Evolutionary conservation across 2,329 filamentous ascomycete species (phyloP).

Genomic region (Herpotrichia juniperi): DNA sequence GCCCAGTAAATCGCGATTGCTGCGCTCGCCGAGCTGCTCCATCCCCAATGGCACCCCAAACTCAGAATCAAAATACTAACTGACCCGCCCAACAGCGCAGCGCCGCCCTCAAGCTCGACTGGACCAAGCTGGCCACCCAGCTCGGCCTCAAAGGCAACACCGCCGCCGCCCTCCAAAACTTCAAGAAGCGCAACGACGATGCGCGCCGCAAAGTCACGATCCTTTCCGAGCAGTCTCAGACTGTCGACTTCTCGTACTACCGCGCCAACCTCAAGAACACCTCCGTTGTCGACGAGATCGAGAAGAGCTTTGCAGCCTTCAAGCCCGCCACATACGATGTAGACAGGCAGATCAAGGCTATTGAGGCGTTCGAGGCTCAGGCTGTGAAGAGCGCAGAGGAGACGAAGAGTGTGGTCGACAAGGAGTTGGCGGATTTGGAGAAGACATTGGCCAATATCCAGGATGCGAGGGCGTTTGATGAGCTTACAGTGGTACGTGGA

Average conservation of each 20-base stretch:
- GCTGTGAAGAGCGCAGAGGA: constrained; percentile 95
- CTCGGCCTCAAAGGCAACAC: constrained; percentile 97
- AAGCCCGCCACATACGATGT: constrained; percentile 95
- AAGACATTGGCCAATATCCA: constrained; percentile 98
- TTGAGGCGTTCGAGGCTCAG: constrained; percentile 97
- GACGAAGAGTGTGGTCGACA: constrained; percentile 94
- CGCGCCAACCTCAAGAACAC: constrained; percentile 93
- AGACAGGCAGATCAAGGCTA: constrained; percentile 91
- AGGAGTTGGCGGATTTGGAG: constrained; percentile 90
- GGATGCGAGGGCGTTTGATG: constrained; percentile 91
- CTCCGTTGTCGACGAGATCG: constrained; percentile 93
- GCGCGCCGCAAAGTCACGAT: constrained; percentile 89
- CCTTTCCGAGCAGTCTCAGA: constrained; percentile 82
- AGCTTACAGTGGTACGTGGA: constrained; percentile 90
- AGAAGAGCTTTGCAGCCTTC: constrained; percentile 92
- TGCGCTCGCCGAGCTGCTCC: constrained; percentile 30
- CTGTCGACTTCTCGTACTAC: constrained; percentile 94
- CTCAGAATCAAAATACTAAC: constrained; percentile 37
- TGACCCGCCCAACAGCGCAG: constrained; percentile 71
- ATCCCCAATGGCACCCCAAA: constrained; percentile 34
- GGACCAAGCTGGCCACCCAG: constrained; percentile 91
- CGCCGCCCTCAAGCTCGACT: constrained; percentile 99
- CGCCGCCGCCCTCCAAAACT: constrained; percentile 85
- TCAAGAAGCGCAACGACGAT: constrained; percentile 99
- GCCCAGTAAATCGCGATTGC: constrained; percentile 36